Evolutionary conservation across 495 filamentous ascomycete genomes (phyloP), one percentile per base, ranked within the genome.

Genomic region (Evansstolkia leycettana): DNA sequence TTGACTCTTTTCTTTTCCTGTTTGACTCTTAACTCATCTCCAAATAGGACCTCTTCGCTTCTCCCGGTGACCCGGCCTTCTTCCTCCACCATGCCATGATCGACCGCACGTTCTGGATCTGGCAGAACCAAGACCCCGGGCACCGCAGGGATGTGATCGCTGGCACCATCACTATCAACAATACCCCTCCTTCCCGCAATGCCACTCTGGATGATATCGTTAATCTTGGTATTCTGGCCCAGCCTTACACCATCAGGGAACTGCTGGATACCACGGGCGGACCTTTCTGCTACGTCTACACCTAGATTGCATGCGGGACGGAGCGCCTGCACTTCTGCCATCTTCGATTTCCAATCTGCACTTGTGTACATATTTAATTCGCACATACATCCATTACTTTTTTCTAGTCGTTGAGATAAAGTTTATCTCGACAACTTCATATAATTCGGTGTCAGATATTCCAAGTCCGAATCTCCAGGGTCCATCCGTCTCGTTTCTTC

Each of bases 281-380:
- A 8, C 58, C 59, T 4, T 65, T 68, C 34, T 70, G 68, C 38
- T 70, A 69, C 35, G 53, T 65, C 17, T 70, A 70, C 27, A 16
- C 15, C 3, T 29, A n/a, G n/a, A n/a, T n/a, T n/a, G n/a, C n/a
- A n/a, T n/a, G n/a, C n/a, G n/a, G n/a, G n/a, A n/a, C n/a, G n/a
- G n/a, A n/a, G n/a, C n/a, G n/a, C n/a, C n/a, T n/a, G n/a, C n/a
- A n/a, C n/a, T n/a, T n/a, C n/a, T n/a, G n/a, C n/a, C n/a, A n/a
- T n/a, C n/a, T n/a, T n/a, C n/a, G n/a, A n/a, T n/a, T n/a, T n/a
- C n/a, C n/a, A n/a, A n/a, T n/a, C n/a, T n/a, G n/a, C n/a, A n/a
- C n/a, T n/a, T n/a, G n/a, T n/a, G n/a, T n/a, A n/a, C n/a, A n/a
- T n/a, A n/a, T n/a, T n/a, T n/a, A n/a, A n/a, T n/a, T n/a, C n/a